Base-by-base conservation (phyloP, 139 green algal species). In the Chlamydomonas schloesseri region DNA sequence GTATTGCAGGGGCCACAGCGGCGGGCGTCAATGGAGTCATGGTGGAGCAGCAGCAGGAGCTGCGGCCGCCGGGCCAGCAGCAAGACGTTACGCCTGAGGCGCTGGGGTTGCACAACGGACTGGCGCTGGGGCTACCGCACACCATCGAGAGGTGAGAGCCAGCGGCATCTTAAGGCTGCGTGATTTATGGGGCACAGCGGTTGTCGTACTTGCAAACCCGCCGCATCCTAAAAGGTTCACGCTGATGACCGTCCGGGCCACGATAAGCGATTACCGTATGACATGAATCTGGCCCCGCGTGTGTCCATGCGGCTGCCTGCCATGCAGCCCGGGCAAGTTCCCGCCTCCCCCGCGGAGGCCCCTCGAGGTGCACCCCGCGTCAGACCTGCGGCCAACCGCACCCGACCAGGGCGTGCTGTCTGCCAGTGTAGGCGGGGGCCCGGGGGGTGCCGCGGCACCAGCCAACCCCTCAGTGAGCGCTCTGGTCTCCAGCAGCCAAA, bases 131-230 rank as follows among this genome's bases (percentile, higher is more conserved):
- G 31, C 53, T 73, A 4, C 80, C 80, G 10, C 50, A 78, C 47
- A 71, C 47, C 14, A 86, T 86, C 37, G 80, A 86, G n/a, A 84
- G 78, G 78, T 84, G 47, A 18, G 76, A 8, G 42, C 42, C n/a
- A n/a, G n/a, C n/a, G n/a, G n/a, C n/a, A n/a, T n/a, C n/a, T n/a
- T n/a, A n/a, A n/a, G n/a, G n/a, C n/a, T n/a, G n/a, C n/a, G n/a
- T n/a, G n/a, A n/a, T n/a, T n/a, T n/a, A n/a, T n/a, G n/a, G n/a
- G n/a, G n/a, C n/a, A n/a, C n/a, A n/a, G n/a, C n/a, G n/a, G n/a
- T n/a, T n/a, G n/a, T n/a, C n/a, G n/a, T n/a, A n/a, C n/a, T n/a
- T n/a, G n/a, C n/a, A n/a, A n/a, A n/a, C n/a, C n/a, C n/a, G n/a
- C n/a, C n/a, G 42, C 42, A 50, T 50, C 8, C 42, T 50, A 13